phyloP scores from a whole-genome alignment of 352 stramenopile genomes.

The Pythium rhizo-oryzae region DNA sequence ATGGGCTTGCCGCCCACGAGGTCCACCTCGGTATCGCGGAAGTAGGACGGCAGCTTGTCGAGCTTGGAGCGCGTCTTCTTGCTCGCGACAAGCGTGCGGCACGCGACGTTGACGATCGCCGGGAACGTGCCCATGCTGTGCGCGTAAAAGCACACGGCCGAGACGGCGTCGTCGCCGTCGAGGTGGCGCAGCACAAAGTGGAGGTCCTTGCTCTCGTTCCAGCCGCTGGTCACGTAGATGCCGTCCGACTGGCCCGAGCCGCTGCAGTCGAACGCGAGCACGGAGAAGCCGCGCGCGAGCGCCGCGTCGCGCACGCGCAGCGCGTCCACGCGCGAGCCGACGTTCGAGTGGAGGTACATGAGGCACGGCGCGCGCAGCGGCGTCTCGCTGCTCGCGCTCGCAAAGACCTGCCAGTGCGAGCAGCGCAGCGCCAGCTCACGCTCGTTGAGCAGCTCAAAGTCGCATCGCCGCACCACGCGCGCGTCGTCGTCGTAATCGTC shows the following conservation, averaged over 20 bases:
- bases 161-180: constrained; percentile 50
- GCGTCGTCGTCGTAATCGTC: constrained; percentile 14
- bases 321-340: constrained; percentile 72
- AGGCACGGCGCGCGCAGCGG: constrained; percentile 51
- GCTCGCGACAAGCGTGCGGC: constrained; percentile 48
- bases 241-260: constrained; percentile 79
- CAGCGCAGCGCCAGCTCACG: constrained; percentile 65
- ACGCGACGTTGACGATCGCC: constrained; percentile 75
- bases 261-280: constrained; percentile 83
- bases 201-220: constrained; percentile 80
- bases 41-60: constrained; percentile 54
- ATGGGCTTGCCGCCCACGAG: constrained; percentile 58
- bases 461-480: constrained; percentile 38
- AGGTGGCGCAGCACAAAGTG: constrained; percentile 68
- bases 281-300: constrained; percentile 69
- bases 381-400: constrained; percentile 6
- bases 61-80: constrained; percentile 56
- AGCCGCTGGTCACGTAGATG: constrained; percentile 88
- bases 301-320: constrained; percentile 64
- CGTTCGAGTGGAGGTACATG: constrained; percentile 85
- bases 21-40: constrained; percentile 47
- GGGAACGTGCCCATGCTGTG: constrained; percentile 86
- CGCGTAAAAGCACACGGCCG: constrained; percentile 66
- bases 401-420: constrained; percentile 79
- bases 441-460: constrained; percentile 75